These are phyloP conservation scores for Articulospora tetracladia DNA, from an alignment of 495 filamentous ascomycete genomes.

Conservation along the genomic window DNA sequence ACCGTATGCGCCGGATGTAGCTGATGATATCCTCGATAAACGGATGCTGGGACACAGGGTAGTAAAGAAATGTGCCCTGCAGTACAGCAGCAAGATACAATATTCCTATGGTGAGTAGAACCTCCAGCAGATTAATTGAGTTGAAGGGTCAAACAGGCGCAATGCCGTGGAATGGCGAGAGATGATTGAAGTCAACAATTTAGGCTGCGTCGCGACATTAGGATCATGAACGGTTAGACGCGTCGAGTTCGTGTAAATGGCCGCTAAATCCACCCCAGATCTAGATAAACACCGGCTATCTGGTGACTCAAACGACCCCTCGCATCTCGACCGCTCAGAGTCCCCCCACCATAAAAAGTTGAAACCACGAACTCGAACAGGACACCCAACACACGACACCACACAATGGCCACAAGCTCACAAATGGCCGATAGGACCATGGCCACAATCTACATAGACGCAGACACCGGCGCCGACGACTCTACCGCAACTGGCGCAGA, in stretches of 20 bases:
- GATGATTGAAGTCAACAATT: neutral
- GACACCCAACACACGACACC: conserved; percentile 11
- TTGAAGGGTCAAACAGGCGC: neutral
- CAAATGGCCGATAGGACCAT: conserved; percentile 22
- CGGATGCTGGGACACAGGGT: too few species aligned
- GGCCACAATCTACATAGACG: conserved; percentile 70
- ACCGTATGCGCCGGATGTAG: too few species aligned
- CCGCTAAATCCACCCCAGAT: neutral
- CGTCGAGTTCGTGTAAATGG: conserved; percentile 2
- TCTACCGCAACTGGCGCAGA: conserved; percentile 61
- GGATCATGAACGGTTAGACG: neutral
- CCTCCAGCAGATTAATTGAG: neutral
- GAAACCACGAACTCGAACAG: conserved; percentile 10
- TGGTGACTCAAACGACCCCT: conserved; percentile 14
- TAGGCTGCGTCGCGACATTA: neutral
- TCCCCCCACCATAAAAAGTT: conserved; percentile 14
- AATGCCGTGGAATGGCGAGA: neutral
- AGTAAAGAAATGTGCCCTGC: too few species aligned
- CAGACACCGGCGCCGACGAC: conserved; percentile 71
- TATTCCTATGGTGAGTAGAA: neutral
- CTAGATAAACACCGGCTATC: neutral
- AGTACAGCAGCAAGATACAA: neutral
- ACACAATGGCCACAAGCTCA: conserved; percentile 24
- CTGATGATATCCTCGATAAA: too few species aligned
- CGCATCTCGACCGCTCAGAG: neutral